Percentiles rank a stretch among this genome's conserved stretches.
These are phyloP conservation scores for Naganishia albida DNA, from an alignment of 1,284 basidiomycete species.

Conservation along the genomic window DNA sequence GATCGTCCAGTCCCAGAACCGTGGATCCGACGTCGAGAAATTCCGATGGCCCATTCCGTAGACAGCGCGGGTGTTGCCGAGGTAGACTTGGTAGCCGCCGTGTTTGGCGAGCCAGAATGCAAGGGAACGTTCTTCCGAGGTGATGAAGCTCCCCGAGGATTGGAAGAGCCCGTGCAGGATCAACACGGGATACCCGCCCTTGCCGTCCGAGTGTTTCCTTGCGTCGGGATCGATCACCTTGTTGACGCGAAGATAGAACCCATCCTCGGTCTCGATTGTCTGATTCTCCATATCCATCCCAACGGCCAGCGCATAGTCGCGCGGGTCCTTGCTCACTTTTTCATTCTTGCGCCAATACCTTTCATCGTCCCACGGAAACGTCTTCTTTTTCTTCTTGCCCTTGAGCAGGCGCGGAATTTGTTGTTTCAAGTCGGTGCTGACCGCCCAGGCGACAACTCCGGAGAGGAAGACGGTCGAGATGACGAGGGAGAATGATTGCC, in stretches of 20 bases:
- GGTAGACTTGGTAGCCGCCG: constrained; percentile 63
- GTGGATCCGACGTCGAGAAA: constrained; percentile 58
- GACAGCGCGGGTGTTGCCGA: constrained; percentile 64
- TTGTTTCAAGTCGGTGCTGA: constrained; percentile 42
- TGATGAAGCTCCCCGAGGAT: constrained; percentile 64
- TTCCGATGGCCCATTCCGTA: constrained; percentile 64
- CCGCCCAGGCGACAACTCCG: constrained; percentile 54
- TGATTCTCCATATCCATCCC: constrained; percentile 64
- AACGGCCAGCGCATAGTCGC: constrained; percentile 60
- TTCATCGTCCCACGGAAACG: constrained; percentile 60
- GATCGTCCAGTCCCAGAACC: constrained; percentile 68
- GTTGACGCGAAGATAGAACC: constrained; percentile 55
- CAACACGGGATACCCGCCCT: constrained; percentile 62
- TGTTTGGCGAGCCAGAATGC: constrained; percentile 65
- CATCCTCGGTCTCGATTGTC: constrained; percentile 63
- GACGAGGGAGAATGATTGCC: constrained; percentile 57
- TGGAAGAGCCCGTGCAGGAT: constrained; percentile 67
- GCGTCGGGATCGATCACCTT: constrained; percentile 59
- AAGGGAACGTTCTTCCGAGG: constrained; percentile 63
- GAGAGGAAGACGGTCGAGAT: constrained; percentile 60
- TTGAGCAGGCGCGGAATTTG: constrained; percentile 28
- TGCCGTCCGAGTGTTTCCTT: constrained; percentile 54
- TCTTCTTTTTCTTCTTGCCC: constrained; percentile 37
- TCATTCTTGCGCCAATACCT: constrained; percentile 57
- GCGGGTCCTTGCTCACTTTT: constrained; percentile 60